phyloP scores from a whole-genome alignment of 1,284 basidiomycete genomes.

The Ganoderma resinaceum region DNA sequence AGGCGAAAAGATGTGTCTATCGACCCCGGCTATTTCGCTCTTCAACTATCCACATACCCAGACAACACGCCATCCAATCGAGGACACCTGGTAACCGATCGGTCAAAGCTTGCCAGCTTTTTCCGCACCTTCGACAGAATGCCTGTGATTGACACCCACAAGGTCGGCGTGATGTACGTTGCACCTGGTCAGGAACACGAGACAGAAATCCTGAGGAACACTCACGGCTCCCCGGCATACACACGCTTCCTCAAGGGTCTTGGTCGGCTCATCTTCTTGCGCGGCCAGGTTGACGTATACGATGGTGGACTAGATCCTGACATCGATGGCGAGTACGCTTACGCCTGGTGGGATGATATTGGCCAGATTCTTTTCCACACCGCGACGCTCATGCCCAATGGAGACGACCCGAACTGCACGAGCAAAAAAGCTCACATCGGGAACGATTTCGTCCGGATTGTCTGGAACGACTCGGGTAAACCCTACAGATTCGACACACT shows the following conservation, averaged over 20 bases:
- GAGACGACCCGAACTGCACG: conserved; percentile 70
- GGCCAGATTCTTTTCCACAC: conserved; percentile 96
- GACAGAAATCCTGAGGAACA: conserved; percentile 88
- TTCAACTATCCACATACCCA: conserved; percentile 89
- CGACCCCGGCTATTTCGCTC: conserved; percentile 87
- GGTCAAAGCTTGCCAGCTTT: conserved; percentile 57
- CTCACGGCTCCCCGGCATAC: conserved; percentile 94
- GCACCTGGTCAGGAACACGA: conserved; percentile 91
- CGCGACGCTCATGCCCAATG: conserved; percentile 95
- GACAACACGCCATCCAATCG: conserved; percentile 45
- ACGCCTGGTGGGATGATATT: conserved; percentile 99
- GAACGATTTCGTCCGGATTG: conserved; percentile 94
- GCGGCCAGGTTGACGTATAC: conserved; percentile 93
- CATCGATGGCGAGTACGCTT: conserved; percentile 93
- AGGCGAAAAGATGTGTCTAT: conserved; percentile 85
- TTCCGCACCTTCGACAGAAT: conserved; percentile 83
- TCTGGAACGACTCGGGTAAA: conserved; percentile 95
- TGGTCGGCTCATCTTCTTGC: conserved; percentile 89
- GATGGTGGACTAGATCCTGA: conserved; percentile 91
- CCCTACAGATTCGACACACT: conserved; percentile 93
- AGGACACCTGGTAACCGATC: conserved; percentile 62
- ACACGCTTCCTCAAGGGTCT: conserved; percentile 92
- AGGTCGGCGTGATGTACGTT: conserved; percentile 96
- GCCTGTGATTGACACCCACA: conserved; percentile 97
- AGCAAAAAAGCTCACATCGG: conserved; percentile 95